Base-by-base conservation (phyloP, 176 grass and related monocot genomes). In the Poa pratensis region DNA sequence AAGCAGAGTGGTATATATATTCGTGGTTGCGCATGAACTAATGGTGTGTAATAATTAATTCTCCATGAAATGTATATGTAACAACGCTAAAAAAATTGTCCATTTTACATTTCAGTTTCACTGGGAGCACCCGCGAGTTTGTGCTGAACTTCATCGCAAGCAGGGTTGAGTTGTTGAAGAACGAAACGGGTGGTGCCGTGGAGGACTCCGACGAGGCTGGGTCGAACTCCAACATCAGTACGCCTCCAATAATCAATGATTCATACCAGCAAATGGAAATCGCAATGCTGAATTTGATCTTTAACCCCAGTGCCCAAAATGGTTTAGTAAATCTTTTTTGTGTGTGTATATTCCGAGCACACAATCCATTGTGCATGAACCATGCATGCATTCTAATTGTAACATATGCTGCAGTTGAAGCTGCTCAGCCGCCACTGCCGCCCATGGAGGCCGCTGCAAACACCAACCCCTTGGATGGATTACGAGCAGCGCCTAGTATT, bases 31-130 rank as follows among this genome's bases (percentile, higher is more conserved):
- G 8, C 58, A 16, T 27, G 60, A 28, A 63, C 60, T 27, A 63
- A 30, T 28, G 58, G 22, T 60, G 5, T 37, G 0, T 24, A 2
- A 49, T 17, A 15, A 49, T 49, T 17, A 15, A 49, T 49, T 32
- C 14, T 75, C 72, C 26, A 0, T 52, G 7, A 52, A 20, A 19
- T 52, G 24, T 46, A 28, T 51, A 48, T 28, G 16, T 0, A 30
- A 0, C 8, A 43, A 10, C 1, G 1, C 1, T 43, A 74, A 51
- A 0, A 45, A 13, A 13, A 23, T 1, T 9, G 49, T 75, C 26
- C 26, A 37, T 75, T 75, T 73, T 30, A 28, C 50, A 9, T 52
- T 74, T 49, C 17, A 75, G 72, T 75, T 75, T 75, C 46, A 49
- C 16, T 32, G 9, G 8, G 8, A 17, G 26, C 26, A 17, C 14